Base-by-base conservation (phyloP, 495 filamentous ascomycete species). In the Penicillium atrosanguineum region DNA sequence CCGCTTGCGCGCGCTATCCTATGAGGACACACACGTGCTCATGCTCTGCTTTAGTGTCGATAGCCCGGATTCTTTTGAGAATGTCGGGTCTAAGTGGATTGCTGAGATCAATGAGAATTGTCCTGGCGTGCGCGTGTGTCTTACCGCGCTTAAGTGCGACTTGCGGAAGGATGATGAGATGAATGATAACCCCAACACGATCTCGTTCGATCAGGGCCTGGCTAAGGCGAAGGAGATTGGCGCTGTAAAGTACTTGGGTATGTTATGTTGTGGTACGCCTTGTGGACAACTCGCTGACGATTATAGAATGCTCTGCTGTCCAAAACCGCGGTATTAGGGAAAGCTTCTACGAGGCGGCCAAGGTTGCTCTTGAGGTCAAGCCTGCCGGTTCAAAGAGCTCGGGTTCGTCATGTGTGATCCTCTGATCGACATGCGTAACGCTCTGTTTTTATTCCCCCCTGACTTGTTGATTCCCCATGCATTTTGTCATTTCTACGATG, bases 21-120 rank as follows among this genome's bases (percentile, higher is more conserved):
- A 98, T 76, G 95, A 95, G 63, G 92, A 98, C 63, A 98, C 94
- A 28, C 94, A 98, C 65, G 85, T 94, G 16, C 94, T 98, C 49
- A 96, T 98, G 88, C 89, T 98, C 46, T 98, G 94, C 76, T 98
- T 96, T 72, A 90, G 87, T 67, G 92, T 86, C 64, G 94, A 97
- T 70, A 94, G 87, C 66, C 90, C 85, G 43, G 92, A 97, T 67
- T 97, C 93, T 23, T 85, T 98, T 56, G 94, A 97, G 70, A 98
- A 98, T 80, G 90, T 98, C 46, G 91, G 95, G 64, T 91, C 89
- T 50, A 98, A 97, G 74, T 98, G 94, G 94, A 89, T 97, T 16
- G 86, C 89, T 45, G 94, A 98, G 69, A 98, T 98, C 54, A 89
- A 90, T 36, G 95, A 97, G 71, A 96, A 98, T 68, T 97, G 94